phyloP scores from a whole-genome alignment of 148 eudicot species.

The Fagopyrum tataricum region DNA sequence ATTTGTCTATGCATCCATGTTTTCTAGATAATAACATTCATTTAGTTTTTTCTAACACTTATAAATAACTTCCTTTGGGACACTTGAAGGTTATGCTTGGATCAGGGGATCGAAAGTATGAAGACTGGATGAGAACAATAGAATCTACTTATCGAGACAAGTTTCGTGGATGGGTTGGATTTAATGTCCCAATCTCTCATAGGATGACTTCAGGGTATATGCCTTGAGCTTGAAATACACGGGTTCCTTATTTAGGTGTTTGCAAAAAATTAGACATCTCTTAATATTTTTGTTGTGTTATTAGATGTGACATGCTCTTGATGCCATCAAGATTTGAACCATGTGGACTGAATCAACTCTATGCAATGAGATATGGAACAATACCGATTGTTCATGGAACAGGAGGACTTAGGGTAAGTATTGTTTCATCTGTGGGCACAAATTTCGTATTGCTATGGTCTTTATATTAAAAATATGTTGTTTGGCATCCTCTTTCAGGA shows the following conservation, averaged over 20 bases:
- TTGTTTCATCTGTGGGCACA: neutral
- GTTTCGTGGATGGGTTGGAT: slow-evolving; percentile 96
- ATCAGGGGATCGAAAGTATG: slow-evolving; percentile 73
- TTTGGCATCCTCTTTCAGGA: slow-evolving; percentile 38
- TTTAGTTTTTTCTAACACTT: neutral
- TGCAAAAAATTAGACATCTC: neutral
- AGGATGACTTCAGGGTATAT: slow-evolving; percentile 90
- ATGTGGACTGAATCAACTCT: slow-evolving; percentile 92
- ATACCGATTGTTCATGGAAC: slow-evolving; percentile 88
- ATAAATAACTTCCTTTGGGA: neutral
- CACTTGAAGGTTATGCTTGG: slow-evolving; percentile 79
- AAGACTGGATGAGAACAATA: slow-evolving; percentile 87
- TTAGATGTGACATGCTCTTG: slow-evolving; percentile 87
- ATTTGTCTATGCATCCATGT: neutral
- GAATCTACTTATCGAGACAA: slow-evolving; percentile 59
- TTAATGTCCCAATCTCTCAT: slow-evolving; percentile 90
- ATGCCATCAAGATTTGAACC: slow-evolving; percentile 99
- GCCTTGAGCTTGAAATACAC: slow-evolving; percentile 3
- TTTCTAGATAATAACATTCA: neutral
- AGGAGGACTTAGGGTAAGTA: slow-evolving; percentile 88
- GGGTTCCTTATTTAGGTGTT: neutral
- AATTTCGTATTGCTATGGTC: neutral
- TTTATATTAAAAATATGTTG: neutral
- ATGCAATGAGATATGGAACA: slow-evolving; percentile 98
- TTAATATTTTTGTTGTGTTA: neutral